Percentiles rank a stretch among this genome's conserved stretches.
phyloP scores from a whole-genome alignment of 306 rosid species.

The Acacia crassicarpa region DNA sequence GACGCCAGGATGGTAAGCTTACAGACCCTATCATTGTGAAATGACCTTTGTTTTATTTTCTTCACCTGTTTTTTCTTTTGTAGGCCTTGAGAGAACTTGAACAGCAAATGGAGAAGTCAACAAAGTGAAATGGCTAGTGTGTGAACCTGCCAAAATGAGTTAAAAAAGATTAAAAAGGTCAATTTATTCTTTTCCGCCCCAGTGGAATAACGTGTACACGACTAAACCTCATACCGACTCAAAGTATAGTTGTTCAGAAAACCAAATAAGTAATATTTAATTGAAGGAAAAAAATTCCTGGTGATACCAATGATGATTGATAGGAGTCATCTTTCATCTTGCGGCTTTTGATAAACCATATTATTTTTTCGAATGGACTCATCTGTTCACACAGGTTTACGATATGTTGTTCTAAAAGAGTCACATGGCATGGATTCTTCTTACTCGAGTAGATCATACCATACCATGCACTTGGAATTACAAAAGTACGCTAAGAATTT shows the following conservation, averaged over 20 bases:
- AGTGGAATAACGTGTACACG: background rate
- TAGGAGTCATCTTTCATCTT: background rate
- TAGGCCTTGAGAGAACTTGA: constrained; percentile 64
- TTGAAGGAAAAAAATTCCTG: background rate
- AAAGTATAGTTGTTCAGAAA: background rate
- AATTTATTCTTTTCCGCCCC: background rate
- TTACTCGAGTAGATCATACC: background rate
- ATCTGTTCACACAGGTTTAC: background rate
- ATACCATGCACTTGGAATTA: background rate
- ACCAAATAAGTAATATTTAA: background rate
- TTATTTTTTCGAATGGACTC: background rate
- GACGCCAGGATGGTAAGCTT: constrained; percentile 66
- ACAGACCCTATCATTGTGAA: background rate
- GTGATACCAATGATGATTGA: background rate
- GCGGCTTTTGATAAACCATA: background rate
- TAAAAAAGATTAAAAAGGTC: background rate
- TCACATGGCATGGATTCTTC: background rate
- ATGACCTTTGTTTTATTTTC: background rate
- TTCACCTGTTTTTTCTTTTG: background rate
- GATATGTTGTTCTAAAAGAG: background rate
- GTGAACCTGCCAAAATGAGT: background rate
- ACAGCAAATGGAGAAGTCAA: constrained; percentile 30
- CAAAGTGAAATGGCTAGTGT: constrained; percentile 24
- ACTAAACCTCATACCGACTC: background rate
- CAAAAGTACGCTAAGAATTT: background rate